phyloP scores from a whole-genome alignment of 2,329 filamentous ascomycete genomes.

The Botrytis hyacinthi region DNA sequence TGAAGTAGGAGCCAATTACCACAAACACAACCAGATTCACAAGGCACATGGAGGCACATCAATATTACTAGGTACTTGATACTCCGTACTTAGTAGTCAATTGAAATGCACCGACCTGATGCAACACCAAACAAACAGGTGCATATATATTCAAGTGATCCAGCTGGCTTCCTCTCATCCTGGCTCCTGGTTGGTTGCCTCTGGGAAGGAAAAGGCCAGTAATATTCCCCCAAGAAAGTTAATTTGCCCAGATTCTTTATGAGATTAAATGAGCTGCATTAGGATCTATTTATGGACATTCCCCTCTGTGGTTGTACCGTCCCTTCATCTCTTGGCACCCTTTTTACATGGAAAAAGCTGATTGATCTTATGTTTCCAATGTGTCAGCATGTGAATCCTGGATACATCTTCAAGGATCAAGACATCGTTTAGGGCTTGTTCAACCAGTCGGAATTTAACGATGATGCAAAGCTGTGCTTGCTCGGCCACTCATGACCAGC shows the following conservation, averaged over 20 bases:
- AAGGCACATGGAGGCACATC: neutral
- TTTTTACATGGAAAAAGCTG: neutral
- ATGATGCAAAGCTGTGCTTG: constrained; percentile 13
- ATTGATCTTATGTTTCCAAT: constrained; percentile 14
- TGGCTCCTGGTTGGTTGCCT: neutral
- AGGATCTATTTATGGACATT: constrained; percentile 20
- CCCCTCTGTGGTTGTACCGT: neutral
- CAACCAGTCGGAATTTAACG: constrained; percentile 10
- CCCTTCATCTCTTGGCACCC: constrained; percentile 12
- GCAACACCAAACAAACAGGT: neutral
- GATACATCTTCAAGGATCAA: constrained; percentile 6
- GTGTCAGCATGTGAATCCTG: constrained; percentile 17
- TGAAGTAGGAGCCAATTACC: neutral
- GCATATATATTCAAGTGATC: neutral
- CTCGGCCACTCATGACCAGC: constrained; percentile 13
- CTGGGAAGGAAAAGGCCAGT: neutral
- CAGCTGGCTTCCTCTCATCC: neutral
- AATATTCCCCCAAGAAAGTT: neutral
- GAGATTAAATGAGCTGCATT: constrained; percentile 18
- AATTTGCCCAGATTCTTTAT: constrained; percentile 15
- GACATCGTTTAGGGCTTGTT: constrained; percentile 17
- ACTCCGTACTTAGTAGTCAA: neutral
- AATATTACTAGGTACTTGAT: neutral
- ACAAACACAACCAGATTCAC: neutral
- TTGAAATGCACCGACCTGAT: neutral